Base-by-base conservation (phyloP, 345 rosid species). In the Hibiscus tridactylites region DNA sequence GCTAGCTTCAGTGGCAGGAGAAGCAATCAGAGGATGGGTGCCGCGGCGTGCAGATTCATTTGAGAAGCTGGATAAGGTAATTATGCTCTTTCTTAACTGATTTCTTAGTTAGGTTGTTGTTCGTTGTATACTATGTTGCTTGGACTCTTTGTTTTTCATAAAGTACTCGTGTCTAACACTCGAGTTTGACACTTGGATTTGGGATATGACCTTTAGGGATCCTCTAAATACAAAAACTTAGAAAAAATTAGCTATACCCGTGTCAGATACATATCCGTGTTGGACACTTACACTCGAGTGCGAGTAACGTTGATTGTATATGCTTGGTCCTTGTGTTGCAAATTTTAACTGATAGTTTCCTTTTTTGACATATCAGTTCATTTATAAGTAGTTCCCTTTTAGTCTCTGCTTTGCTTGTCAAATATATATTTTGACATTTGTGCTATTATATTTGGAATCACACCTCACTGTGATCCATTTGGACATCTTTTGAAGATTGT, bases 41-140 rank as follows among this genome's bases (percentile, higher is more conserved):
- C 99, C 99, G 0, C 86, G 99, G 9, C 96, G 93, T 74, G 99
- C 99, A 0, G 99, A 91, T 81, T 91, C 99, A 52, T 94, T 94
- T 56, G 99, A 94, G 85, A 94, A 91, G 83, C 82, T 94, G 68
- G 97, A 94, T 74, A 94, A 94, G 79, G 99, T 94, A 86, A 66
- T 66, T 75, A 79, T 68, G 77, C 63, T 80, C 80, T 78, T 46
- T 53, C 47, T 58, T 47, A 16, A 71, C 72, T 76, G 73, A 26
- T 50, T 58, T 59, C 24, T 24, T 57, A 58, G 44, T 37, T 66
- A 19, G 42, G 24, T 9, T 46, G 65, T 57, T 68, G 35, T 50
- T 16, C 53, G 31, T 69, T 60, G 49, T 10, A 9, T 44, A 44
- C 47, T 44, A 44, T 44, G 12, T 44, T 44, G 47, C 13, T 44